Percentiles rank a stretch among this genome's conserved stretches.
phyloP scores from a whole-genome alignment of 1,139 yeast species.

The Blastobotrys elegans region DNA sequence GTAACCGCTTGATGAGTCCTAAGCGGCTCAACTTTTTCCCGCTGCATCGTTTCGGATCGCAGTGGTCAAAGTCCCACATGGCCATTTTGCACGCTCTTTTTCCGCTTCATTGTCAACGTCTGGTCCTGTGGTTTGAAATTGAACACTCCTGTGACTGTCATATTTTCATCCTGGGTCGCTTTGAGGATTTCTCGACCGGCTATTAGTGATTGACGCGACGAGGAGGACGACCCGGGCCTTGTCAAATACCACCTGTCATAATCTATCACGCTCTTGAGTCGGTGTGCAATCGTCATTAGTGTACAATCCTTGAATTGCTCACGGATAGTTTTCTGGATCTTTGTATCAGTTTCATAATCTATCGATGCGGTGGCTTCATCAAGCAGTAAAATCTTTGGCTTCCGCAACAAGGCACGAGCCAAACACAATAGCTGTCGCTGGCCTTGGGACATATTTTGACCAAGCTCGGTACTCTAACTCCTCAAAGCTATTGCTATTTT shows the following conservation, averaged over 20 bases:
- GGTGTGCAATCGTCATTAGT: constrained; percentile 73
- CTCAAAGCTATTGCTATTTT: background rate
- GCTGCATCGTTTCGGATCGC: constrained; percentile 97
- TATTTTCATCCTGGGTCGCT: constrained; percentile 18
- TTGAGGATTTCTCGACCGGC: constrained; percentile 19
- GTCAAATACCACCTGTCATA: constrained; percentile 63
- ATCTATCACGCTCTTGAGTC: constrained; percentile 76
- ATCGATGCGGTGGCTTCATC: constrained; percentile 87
- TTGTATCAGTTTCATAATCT: constrained; percentile 70
- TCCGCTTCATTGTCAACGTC: constrained; percentile 5
- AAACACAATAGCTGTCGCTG: constrained; percentile 71
- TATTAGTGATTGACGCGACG: constrained; percentile 13
- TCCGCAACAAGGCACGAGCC: constrained; percentile 61
- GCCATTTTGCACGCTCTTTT: constrained; percentile 35
- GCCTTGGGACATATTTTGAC: constrained; percentile 67
- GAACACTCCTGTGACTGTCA: constrained; percentile 15
- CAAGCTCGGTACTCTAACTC: constrained; percentile 47
- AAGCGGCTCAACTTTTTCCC: constrained; percentile 90
- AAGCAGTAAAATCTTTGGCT: constrained; percentile 58
- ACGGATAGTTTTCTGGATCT: constrained; percentile 70
- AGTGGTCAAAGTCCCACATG: constrained; percentile 79
- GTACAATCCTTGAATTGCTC: constrained; percentile 59
- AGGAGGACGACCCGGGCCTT: no score
- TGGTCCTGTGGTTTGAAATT: constrained; percentile 8
- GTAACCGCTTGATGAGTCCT: constrained; percentile 70